These are phyloP conservation scores for Eimeria maxima DNA, from an alignment of 169 alveolate genomes.

Conservation along the genomic window DNA sequence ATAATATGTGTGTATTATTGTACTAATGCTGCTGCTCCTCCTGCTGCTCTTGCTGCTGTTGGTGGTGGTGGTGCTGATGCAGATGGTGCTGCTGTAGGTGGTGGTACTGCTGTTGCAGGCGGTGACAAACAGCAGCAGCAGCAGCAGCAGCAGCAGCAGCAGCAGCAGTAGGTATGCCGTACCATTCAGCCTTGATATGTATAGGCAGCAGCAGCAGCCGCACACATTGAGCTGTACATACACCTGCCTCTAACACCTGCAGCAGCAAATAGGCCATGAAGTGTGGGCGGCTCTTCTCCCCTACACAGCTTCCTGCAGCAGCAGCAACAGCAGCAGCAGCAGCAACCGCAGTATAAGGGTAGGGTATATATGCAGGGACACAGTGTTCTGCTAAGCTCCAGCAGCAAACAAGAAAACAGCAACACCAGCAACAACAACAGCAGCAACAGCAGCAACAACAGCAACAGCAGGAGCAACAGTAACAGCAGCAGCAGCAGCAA, in stretches of 20 bases:
- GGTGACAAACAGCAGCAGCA: not conserved
- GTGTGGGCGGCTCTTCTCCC: slow-evolving; percentile 87
- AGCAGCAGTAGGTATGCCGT: slow-evolving; percentile 29
- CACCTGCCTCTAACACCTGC: slow-evolving; percentile 84
- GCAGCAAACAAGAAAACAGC: not conserved
- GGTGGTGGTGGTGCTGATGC: not conserved
- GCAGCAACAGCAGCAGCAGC: slow-evolving; percentile 45
- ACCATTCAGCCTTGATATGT: slow-evolving; percentile 60
- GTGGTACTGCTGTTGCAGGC: not conserved
- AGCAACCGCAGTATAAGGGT: not conserved
- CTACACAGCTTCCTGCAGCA: slow-evolving; percentile 89
- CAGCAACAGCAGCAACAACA: not conserved
- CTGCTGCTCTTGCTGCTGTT: not conserved
- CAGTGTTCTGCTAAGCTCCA: not conserved
- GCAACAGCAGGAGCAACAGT: not conserved
- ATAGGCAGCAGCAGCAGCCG: slow-evolving; percentile 66
- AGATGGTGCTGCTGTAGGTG: not conserved
- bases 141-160: not conserved
- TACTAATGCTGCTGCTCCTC: too few species aligned
- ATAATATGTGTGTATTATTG: too few species aligned
- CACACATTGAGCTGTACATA: slow-evolving; percentile 45
- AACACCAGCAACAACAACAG: not conserved
- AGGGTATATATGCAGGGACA: not conserved
- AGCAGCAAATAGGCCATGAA: slow-evolving; percentile 84
- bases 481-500: not conserved